Conservation (phyloP, 352 stramenopile genomes). For the Pythium apleroticum region DNA sequence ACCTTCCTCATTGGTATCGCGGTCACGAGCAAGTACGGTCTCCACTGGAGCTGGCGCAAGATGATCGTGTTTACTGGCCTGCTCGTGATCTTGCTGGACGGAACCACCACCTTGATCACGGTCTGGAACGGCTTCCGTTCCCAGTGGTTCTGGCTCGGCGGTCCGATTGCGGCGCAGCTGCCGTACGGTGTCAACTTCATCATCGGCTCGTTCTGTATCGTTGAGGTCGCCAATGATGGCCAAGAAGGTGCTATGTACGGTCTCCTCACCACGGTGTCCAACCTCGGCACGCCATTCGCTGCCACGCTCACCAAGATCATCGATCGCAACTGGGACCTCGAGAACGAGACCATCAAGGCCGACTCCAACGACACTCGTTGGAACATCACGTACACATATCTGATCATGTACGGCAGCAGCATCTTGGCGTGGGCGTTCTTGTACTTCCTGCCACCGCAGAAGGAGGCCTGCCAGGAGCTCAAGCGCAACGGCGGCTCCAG, state of each 20-base stretch:
- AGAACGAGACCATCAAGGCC: conserved; percentile 10
- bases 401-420: conserved; percentile 25
- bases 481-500: conserved; percentile 28
- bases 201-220: conserved; percentile 24
- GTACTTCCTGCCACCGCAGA: conserved; percentile 33
- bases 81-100: conserved; percentile 22
- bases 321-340: conserved; percentile 20
- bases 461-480: conserved; percentile 34
- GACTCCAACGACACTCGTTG: conserved; percentile 19
- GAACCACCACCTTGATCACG: conserved; percentile 21
- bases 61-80: conserved; percentile 20
- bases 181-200: conserved; percentile 25
- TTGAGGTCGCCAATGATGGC: conserved; percentile 28
- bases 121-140: conserved; percentile 27
- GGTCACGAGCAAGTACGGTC: conserved; percentile 18
- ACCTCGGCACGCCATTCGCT: conserved; percentile 24
- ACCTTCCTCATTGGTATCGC: conserved; percentile 1
- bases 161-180: conserved; percentile 23
- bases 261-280: conserved; percentile 24
- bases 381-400: conserved; percentile 28
- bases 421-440: conserved; percentile 31
- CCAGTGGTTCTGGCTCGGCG: conserved; percentile 29
- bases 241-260: conserved; percentile 34
- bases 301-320: conserved; percentile 26
- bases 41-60: conserved; percentile 27